Conservation (phyloP, 345 rosid species). For the Euphorbia tirucalli region DNA sequence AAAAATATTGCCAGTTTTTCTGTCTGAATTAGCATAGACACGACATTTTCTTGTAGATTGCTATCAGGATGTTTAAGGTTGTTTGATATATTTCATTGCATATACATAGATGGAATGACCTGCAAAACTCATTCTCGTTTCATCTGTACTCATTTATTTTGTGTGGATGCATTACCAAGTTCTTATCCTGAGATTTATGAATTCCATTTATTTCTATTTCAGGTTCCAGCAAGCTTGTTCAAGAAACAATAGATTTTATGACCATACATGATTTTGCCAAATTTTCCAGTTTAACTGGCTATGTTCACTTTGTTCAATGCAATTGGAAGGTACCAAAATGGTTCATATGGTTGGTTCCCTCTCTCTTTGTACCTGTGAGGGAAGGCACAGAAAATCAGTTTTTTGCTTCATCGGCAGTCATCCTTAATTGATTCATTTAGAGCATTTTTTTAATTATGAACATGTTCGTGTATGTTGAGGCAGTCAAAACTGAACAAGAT, state of each 20-base stretch:
- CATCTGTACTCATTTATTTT: not conserved
- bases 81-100: too few species aligned
- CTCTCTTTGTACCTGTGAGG: too few species aligned
- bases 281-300: not conserved
- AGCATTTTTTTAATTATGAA: not conserved
- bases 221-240: conserved; percentile 64
- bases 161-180: not conserved
- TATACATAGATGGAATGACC: too few species aligned
- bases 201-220: conserved; percentile 15
- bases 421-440: too few species aligned
- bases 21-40: not conserved
- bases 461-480: not conserved
- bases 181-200: not conserved
- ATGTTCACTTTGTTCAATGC: not conserved
- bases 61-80: not conserved
- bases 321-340: not conserved
- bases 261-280: not conserved
- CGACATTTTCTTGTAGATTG: not conserved
- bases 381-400: not conserved
- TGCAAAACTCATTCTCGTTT: too few species aligned
- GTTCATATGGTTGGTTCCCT: too few species aligned
- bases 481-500: not conserved
- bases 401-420: not conserved
- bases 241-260: conserved; percentile 21
- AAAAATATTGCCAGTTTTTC: not conserved